Evolutionary conservation across 805 yeast genomes (phyloP).

Genomic region (Candida vaughaniae): DNA sequence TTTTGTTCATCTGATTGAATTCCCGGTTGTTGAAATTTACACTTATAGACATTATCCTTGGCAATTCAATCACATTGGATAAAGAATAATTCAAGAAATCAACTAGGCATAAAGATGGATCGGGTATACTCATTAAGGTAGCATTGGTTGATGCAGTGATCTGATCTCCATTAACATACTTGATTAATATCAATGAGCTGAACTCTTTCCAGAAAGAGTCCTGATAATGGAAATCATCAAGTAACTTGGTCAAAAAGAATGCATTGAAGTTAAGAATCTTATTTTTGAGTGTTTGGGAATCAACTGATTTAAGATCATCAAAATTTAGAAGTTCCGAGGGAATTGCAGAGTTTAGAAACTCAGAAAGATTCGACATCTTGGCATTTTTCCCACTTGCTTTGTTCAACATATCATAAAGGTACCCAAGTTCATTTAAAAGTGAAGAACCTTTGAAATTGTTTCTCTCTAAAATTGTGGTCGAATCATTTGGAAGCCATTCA

Average conservation of each 20-base stretch:
- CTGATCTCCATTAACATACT: conserved; percentile 22
- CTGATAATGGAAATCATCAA: conserved; percentile 43
- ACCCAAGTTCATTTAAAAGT: conserved; percentile 79
- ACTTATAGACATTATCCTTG: conserved; percentile 65
- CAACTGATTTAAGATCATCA: conserved; percentile 45
- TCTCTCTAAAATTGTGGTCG: conserved; percentile 23
- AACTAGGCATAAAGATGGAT: not conserved
- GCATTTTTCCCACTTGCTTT: conserved; percentile 79
- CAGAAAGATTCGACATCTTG: conserved; percentile 74
- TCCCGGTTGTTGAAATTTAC: conserved; percentile 56
- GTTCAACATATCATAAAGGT: conserved; percentile 85
- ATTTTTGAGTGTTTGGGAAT: conserved; percentile 43
- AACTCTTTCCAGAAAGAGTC: conserved; percentile 11
- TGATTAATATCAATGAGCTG: conserved; percentile 7
- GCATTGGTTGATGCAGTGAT: conserved; percentile 20
- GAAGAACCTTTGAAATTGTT: conserved; percentile 47
- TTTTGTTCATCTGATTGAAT: conserved; percentile 22
- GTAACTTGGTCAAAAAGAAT: conserved; percentile 54
- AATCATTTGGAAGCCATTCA: conserved; percentile 44
- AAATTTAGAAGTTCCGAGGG: conserved; percentile 60
- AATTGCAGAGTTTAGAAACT: conserved; percentile 28
- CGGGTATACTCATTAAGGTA: conserved; percentile 6
- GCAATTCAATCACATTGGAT: conserved; percentile 23
- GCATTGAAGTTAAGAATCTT: conserved; percentile 55
- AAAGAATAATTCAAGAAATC: conserved; percentile 11